Base-by-base conservation (phyloP, 805 yeast species). In the baker's yeast (Saccharomyces cerevisiae) region DNA sequence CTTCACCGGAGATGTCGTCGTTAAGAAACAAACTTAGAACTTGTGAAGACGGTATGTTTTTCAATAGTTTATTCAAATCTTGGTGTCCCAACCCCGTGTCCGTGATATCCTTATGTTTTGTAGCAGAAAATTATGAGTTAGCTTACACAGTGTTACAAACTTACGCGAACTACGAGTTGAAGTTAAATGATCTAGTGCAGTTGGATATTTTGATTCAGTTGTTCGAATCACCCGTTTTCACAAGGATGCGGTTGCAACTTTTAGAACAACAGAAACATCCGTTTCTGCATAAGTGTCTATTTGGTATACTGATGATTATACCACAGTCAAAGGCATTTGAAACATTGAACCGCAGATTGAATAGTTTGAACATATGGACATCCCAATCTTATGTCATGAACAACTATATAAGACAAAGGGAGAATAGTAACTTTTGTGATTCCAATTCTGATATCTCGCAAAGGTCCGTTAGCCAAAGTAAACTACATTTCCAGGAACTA, bases 1-100 rank as follows among this genome's bases (percentile, higher is more conserved):
- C 96, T 2, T 86, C 96, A 0, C 89, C 88, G 1, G 98, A 94
- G 63, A 76, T 94, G 50, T 70, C 81, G 0, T 75, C 76, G 2
- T 76, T 94, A 58, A 79, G 99, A 52, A 81, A 79, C 55, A 81
- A 86, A 61, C 73, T 92, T 51, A 77, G 83, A 68, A 78, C 70
- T 66, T 70, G 84, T n/a, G 88, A 85, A 51, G 94, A 88, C 54
- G 81, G 84, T 75, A 69, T 76, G 24, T 75, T 91, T 46, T 94
- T 94, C 67, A 78, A 86, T 28, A 74, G 84, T 0, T 73, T 94
- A 53, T 94, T 92, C 71, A 83, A 82, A 63, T 83, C 95, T 55
- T 94, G 99, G 99, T 84, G 96, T 59, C 85, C 85, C 57, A 92
- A 89, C 66, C 84, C 96, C 0, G 90, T 95, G 1, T 91, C 97